These are phyloP conservation scores for Diaporthe vexans DNA, from an alignment of 2,329 filamentous ascomycete genomes.

Conservation along the genomic window DNA sequence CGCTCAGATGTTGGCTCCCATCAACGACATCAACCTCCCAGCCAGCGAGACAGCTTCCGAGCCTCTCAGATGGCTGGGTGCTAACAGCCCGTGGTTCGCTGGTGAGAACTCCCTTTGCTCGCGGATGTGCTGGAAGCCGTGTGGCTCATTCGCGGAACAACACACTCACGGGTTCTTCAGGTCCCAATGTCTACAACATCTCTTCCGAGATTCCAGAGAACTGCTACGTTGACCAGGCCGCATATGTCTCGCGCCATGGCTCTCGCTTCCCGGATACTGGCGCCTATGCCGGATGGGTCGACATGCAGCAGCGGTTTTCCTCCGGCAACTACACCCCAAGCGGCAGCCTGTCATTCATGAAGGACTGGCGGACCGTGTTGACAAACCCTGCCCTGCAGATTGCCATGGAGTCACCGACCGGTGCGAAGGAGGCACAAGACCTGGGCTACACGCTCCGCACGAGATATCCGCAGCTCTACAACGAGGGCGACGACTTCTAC, in stretches of 20 bases:
- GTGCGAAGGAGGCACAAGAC: slow-evolving; percentile 72
- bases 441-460: slow-evolving; percentile 67
- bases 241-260: slow-evolving; percentile 72
- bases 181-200: slow-evolving; percentile 69
- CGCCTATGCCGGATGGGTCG: slow-evolving; percentile 70
- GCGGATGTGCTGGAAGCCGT: neutral
- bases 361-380: slow-evolving; percentile 70
- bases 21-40: slow-evolving; percentile 43
- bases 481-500: slow-evolving; percentile 64
- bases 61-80: slow-evolving; percentile 58
- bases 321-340: slow-evolving; percentile 65
- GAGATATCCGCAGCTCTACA: slow-evolving; percentile 64
- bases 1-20: slow-evolving; percentile 43
- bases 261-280: slow-evolving; percentile 73
- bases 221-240: slow-evolving; percentile 72
- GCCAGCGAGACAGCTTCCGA: slow-evolving; percentile 42
- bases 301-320: slow-evolving; percentile 63
- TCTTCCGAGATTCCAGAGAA: slow-evolving; percentile 66
- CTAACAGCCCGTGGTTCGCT: slow-evolving; percentile 66
- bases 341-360: slow-evolving; percentile 69
- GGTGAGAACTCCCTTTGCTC: slow-evolving; percentile 52
- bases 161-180: slow-evolving; percentile 49
- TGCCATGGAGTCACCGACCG: slow-evolving; percentile 70
- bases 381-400: slow-evolving; percentile 69
- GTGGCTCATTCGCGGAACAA: neutral